Conservation (phyloP, 768 basidiomycete species). For the Termitomyces eurrhizus region DNA sequence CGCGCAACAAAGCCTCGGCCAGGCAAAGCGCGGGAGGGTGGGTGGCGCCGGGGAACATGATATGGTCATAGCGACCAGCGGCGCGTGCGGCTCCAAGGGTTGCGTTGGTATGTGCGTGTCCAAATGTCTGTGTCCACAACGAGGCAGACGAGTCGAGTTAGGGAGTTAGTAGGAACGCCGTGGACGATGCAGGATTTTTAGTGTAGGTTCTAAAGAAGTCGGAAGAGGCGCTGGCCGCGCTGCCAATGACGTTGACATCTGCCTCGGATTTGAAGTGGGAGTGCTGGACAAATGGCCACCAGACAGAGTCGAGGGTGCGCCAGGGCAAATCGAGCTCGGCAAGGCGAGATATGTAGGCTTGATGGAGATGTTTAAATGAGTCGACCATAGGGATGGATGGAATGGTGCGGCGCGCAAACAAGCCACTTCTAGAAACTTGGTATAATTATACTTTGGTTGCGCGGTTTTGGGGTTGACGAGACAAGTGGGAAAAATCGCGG, state of each 20-base stretch:
- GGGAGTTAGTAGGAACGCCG: constrained; percentile 33
- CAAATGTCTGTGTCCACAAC: constrained; percentile 97
- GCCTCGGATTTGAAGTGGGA: constrained; percentile 58
- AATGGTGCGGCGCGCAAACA: background rate
- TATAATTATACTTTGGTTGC: background rate
- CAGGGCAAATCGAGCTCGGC: constrained; percentile 70
- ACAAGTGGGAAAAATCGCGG: background rate
- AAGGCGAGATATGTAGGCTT: constrained; percentile 62
- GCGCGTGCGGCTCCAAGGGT: constrained; percentile 86
- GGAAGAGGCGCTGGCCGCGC: constrained; percentile 73
- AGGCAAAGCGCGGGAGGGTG: constrained; percentile 84
- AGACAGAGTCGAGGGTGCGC: constrained; percentile 73
- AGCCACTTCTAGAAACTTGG: constrained; percentile 2
- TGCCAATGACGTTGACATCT: constrained; percentile 89
- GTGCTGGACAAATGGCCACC: constrained; percentile 99
- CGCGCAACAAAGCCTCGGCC: constrained; percentile 74
- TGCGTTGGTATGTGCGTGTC: constrained; percentile 73
- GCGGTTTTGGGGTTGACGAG: background rate
- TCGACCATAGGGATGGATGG: background rate
- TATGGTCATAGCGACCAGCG: constrained; percentile 93
- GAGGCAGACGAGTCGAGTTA: constrained; percentile 92
- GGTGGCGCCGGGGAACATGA: constrained; percentile 90
- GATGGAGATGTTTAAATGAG: constrained; percentile 44
- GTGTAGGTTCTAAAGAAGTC: constrained; percentile 81
- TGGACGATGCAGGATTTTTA: constrained; percentile 21